phyloP scores from a whole-genome alignment of 768 basidiomycete species.

The Suillus variegatus region DNA sequence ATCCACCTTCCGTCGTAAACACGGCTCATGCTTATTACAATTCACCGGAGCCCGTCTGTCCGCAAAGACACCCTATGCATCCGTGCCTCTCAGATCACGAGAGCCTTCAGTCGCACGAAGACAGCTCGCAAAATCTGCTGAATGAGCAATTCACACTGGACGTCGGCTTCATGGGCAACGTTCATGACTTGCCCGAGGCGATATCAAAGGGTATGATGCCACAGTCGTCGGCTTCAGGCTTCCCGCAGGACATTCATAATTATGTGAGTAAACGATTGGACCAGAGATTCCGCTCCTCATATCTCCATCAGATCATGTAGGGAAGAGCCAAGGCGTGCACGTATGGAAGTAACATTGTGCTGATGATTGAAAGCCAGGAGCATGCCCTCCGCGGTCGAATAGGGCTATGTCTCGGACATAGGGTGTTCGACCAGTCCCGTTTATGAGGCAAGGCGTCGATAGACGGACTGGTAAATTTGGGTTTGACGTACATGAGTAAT shows the following conservation, averaged over 20 bases:
- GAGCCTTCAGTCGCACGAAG: background rate
- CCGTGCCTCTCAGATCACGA: background rate
- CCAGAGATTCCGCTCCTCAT: conserved; percentile 10
- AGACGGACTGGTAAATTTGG: too few species aligned
- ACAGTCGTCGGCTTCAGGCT: conserved; percentile 26
- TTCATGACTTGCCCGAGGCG: conserved; percentile 18
- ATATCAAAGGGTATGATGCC: background rate
- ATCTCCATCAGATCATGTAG: conserved; percentile 25
- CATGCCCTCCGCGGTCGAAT: too few species aligned
- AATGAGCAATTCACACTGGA: conserved; percentile 29
- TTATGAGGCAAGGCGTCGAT: too few species aligned
- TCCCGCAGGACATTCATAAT: conserved; percentile 30
- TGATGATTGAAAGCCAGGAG: background rate
- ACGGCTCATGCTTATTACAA: conserved; percentile 2
- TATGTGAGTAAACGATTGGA: conserved; percentile 31
- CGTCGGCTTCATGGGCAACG: conserved; percentile 20
- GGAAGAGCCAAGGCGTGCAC: background rate
- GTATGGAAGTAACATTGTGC: background rate
- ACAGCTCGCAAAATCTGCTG: conserved; percentile 16
- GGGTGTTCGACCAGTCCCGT: too few species aligned
- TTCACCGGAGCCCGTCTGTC: background rate
- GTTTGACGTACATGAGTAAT: too few species aligned
- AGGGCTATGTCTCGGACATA: too few species aligned
- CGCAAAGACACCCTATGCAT: conserved; percentile 1
- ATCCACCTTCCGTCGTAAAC: background rate